These are phyloP conservation scores for Cutaneotrichosporon cutaneum DNA, from an alignment of 1,284 basidiomycete genomes.

Conservation along the genomic window DNA sequence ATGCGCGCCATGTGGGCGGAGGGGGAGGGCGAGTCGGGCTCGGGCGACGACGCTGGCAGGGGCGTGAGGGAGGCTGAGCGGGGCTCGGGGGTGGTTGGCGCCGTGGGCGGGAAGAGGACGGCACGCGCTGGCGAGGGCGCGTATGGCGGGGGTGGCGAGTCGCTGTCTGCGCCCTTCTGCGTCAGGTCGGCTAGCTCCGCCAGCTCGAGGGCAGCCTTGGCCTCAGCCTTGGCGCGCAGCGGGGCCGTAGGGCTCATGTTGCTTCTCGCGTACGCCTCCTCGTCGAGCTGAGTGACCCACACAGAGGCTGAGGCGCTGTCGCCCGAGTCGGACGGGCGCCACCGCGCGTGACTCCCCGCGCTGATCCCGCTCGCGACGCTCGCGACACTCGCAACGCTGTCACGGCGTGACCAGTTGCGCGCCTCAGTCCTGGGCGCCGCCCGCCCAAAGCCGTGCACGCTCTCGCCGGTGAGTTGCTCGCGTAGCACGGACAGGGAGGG, in stretches of 20 bases:
- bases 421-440: conserved; percentile 18
- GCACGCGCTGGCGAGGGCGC: neutral
- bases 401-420: conserved; percentile 15
- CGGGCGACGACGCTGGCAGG: neutral
- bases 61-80: conserved; percentile 12
- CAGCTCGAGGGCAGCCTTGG: conserved; percentile 3
- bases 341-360: conserved; percentile 13
- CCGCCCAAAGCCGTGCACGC: conserved; percentile 25
- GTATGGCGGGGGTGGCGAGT: conserved; percentile 18
- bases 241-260: conserved; percentile 8
- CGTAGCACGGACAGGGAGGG: conserved; percentile 17
- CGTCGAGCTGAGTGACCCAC: neutral
- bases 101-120: conserved; percentile 12
- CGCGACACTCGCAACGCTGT: conserved; percentile 11
- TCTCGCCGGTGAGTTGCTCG: conserved; percentile 42
- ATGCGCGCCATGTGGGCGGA: conserved; percentile 26
- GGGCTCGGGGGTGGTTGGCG: neutral
- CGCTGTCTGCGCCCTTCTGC: neutral
- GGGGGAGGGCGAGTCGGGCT: conserved; percentile 12
- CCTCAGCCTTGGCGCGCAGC: conserved; percentile 8
- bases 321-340: conserved; percentile 11
- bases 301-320: neutral
- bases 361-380: conserved; percentile 14
- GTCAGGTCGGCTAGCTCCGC: neutral
- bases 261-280: neutral